A percentile compares a stretch with the other conserved stretches of the same genome.
Conservation (phyloP, 2,329 filamentous ascomycete genomes). For the Sarocladiaceae sp. region DNA sequence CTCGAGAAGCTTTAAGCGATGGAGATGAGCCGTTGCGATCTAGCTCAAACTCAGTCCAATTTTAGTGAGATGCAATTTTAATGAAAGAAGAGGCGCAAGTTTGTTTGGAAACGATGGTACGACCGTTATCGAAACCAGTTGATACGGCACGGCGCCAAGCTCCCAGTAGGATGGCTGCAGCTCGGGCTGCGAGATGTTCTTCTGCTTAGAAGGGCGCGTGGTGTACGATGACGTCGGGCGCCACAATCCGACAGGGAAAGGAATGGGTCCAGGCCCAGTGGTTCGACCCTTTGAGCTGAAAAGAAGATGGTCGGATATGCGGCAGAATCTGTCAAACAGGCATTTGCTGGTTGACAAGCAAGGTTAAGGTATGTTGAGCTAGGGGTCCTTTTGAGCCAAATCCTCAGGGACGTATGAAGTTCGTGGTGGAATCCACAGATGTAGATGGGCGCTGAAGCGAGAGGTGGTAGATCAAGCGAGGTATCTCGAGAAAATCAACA, state of each 20-base stretch:
- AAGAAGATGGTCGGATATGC: too few species aligned
- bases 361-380: too few species aligned
- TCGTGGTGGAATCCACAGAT: not conserved
- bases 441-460: not conserved
- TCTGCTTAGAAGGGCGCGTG: not conserved
- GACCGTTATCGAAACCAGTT: not conserved
- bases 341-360: too few species aligned
- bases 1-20: too few species aligned
- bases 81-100: not conserved
- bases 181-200: not conserved
- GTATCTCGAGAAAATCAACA: too few species aligned
- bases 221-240: conserved; percentile 4
- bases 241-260: not conserved
- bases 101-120: too few species aligned
- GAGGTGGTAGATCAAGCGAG: too few species aligned
- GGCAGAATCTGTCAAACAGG: too few species aligned
- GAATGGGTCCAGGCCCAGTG: not conserved
- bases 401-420: not conserved
- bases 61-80: not conserved
- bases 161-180: not conserved
- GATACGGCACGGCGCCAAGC: not conserved
- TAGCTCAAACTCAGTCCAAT: too few species aligned
- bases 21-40: too few species aligned
- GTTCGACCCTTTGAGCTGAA: not conserved
- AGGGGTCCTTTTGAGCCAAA: not conserved